Evolutionary conservation across 2,329 filamentous ascomycete species (phyloP).

Genomic region (Colletotrichum sp.): DNA sequence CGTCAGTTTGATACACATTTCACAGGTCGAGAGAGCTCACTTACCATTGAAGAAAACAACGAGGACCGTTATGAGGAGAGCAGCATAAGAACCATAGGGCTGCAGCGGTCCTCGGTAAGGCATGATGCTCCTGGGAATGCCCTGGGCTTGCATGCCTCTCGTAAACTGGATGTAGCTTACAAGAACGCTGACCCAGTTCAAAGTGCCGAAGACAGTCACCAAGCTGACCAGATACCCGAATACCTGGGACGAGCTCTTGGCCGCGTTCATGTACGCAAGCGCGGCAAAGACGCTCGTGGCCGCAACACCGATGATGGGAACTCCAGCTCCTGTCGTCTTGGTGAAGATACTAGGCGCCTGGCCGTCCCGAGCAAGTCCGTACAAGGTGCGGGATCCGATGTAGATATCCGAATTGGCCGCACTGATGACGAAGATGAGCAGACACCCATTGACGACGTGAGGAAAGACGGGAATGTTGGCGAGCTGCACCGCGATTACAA

Average conservation of each 20-base stretch:
- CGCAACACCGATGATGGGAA: conserved; percentile 42
- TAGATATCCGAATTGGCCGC: conserved; percentile 28
- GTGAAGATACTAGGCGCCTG: conserved; percentile 41
- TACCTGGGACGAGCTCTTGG: background rate
- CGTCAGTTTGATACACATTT: background rate
- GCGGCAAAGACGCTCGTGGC: conserved; percentile 38
- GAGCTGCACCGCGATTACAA: conserved; percentile 26
- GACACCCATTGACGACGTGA: conserved; percentile 26
- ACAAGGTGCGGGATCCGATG: conserved; percentile 43
- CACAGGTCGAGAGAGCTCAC: too few species aligned
- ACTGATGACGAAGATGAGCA: conserved; percentile 28
- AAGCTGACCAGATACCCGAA: conserved; percentile 34
- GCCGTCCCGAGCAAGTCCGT: conserved; percentile 41
- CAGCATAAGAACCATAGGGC: conserved; percentile 42
- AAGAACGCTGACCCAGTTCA: conserved; percentile 48
- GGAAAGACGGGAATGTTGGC: conserved; percentile 24
- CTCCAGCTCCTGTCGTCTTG: conserved; percentile 37
- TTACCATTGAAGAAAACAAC: conserved; percentile 55
- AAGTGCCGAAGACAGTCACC: conserved; percentile 43
- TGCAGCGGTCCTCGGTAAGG: conserved; percentile 43
- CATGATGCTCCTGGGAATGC: conserved; percentile 34
- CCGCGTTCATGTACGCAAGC: conserved; percentile 34
- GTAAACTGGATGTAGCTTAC: conserved; percentile 43
- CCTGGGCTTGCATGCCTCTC: conserved; percentile 39
- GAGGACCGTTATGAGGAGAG: conserved; percentile 51